Percentiles rank a stretch among this genome's conserved stretches.
These are phyloP conservation scores for Scheffersomyces ergatensis DNA, from an alignment of 805 yeast genomes.

Conservation along the genomic window DNA sequence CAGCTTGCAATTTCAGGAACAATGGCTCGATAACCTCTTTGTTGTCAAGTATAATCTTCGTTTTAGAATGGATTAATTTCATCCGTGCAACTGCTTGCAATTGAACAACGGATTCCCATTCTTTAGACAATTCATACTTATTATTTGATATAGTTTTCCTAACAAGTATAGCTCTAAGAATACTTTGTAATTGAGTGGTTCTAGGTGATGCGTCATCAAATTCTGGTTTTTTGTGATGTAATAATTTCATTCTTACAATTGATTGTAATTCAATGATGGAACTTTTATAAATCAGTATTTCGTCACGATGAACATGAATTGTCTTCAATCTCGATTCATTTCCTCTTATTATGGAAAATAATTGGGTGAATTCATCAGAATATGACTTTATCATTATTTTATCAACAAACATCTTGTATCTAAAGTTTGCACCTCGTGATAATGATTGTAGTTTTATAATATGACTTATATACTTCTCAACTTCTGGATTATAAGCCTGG, in stretches of 20 bases:
- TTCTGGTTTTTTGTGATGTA: slow-evolving; percentile 5
- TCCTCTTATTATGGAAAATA: slow-evolving; percentile 57
- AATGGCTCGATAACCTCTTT: slow-evolving; percentile 17
- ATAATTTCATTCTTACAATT: slow-evolving; percentile 25
- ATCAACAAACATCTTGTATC: slow-evolving; percentile 64
- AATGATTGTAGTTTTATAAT: slow-evolving; percentile 63
- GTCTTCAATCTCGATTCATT: slow-evolving; percentile 28
- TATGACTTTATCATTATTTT: slow-evolving; percentile 60
- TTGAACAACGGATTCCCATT: slow-evolving; percentile 17
- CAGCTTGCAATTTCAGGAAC: slow-evolving; percentile 27
- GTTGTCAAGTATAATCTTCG: slow-evolving; percentile 20
- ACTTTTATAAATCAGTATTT: slow-evolving; percentile 22
- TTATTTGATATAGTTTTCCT: slow-evolving; percentile 18
- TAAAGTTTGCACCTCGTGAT: slow-evolving; percentile 63
- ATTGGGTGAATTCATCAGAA: slow-evolving; percentile 44
- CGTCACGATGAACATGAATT: slow-evolving; percentile 33
- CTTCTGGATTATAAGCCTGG: slow-evolving; percentile 14
- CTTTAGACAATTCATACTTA: slow-evolving; percentile 7
- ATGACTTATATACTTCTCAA: slow-evolving; percentile 13
- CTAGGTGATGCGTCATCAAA: slow-evolving; percentile 12
- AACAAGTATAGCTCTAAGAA: slow-evolving; percentile 36
- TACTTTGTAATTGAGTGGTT: slow-evolving; percentile 38
- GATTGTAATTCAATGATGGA: slow-evolving; percentile 42
- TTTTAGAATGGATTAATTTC: slow-evolving; percentile 15
- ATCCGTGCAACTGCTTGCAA: slow-evolving; percentile 39